Evolutionary conservation across 495 filamentous ascomycete genomes (phyloP).

Genomic region (Xylona heveae): DNA sequence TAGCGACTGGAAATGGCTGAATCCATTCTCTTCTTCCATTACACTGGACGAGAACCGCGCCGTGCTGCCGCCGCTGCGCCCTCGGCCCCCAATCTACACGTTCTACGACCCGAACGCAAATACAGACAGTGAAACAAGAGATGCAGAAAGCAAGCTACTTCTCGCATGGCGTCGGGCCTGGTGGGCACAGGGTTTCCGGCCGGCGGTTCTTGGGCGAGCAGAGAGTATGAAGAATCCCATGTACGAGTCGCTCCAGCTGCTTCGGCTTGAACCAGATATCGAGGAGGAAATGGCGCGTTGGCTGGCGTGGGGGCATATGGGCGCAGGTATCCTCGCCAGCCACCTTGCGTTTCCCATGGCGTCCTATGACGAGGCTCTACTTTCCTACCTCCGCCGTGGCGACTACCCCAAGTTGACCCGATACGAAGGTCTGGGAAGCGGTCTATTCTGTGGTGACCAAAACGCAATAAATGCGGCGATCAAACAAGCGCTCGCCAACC

Average conservation of each 20-base stretch:
- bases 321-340: constrained; percentile 62
- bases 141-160: constrained; percentile 58
- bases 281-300: constrained; percentile 61
- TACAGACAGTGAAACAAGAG: constrained; percentile 33
- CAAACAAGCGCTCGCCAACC: constrained; percentile 33
- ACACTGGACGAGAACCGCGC: constrained; percentile 71
- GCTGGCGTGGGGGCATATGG: constrained; percentile 89
- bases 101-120: constrained; percentile 59
- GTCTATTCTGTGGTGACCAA: constrained; percentile 54
- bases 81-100: constrained; percentile 70
- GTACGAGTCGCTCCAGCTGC: constrained; percentile 44
- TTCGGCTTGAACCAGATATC: constrained; percentile 29
- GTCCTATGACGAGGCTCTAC: constrained; percentile 43
- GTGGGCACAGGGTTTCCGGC: constrained; percentile 84
- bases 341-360: constrained; percentile 76
- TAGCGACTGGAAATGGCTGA: constrained; percentile 69
- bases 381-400: constrained; percentile 51
- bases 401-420: constrained; percentile 50
- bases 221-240: constrained; percentile 75
- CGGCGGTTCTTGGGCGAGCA: constrained; percentile 54
- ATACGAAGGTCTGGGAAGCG: constrained; percentile 50
- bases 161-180: constrained; percentile 81
- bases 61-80: constrained; percentile 59
- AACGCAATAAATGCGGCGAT: constrained; percentile 41
- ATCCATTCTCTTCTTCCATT: constrained; percentile 69